Evolutionary conservation across 2,329 filamentous ascomycete species (phyloP).

Genomic region (Colletotrichum sidae): DNA sequence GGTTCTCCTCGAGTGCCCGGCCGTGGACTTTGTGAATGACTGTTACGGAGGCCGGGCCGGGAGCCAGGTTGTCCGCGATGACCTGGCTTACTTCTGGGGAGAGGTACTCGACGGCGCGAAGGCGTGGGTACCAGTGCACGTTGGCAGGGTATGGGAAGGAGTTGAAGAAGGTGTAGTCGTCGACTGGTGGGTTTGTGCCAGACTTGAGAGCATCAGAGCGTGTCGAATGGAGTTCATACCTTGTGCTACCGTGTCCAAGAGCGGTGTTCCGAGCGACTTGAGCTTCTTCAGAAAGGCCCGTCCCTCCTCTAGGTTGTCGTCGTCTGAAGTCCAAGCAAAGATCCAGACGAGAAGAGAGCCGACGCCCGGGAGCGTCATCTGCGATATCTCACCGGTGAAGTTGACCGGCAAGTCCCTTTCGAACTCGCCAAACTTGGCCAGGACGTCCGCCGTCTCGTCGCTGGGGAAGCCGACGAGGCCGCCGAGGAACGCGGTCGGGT

Average conservation of each 20-base stretch:
- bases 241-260: slow-evolving; percentile 23
- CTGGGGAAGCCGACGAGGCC: slow-evolving; percentile 23
- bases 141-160: not conserved
- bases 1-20: slow-evolving; percentile 13
- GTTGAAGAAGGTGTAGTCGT: slow-evolving; percentile 26
- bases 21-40: slow-evolving; percentile 29
- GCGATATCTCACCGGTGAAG: slow-evolving; percentile 19
- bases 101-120: slow-evolving; percentile 14
- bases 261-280: slow-evolving; percentile 21
- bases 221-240: not conserved
- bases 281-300: slow-evolving; percentile 27
- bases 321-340: slow-evolving; percentile 24
- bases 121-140: slow-evolving; percentile 6
- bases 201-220: not conserved
- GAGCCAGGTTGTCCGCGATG: slow-evolving; percentile 9
- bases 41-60: slow-evolving; percentile 7
- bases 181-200: not conserved
- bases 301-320: slow-evolving; percentile 17
- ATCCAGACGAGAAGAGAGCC: slow-evolving; percentile 20
- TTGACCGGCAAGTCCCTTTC: slow-evolving; percentile 44
- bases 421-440: slow-evolving; percentile 2
- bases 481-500: slow-evolving; percentile 33
- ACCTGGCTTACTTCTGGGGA: not conserved
- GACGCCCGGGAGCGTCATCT: slow-evolving; percentile 22
- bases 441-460: slow-evolving; percentile 42